Percentiles rank a stretch among this genome's conserved stretches.
Evolutionary conservation across 2,329 filamentous ascomycete genomes (phyloP).

Genomic region (Phialophora verrucosa): DNA sequence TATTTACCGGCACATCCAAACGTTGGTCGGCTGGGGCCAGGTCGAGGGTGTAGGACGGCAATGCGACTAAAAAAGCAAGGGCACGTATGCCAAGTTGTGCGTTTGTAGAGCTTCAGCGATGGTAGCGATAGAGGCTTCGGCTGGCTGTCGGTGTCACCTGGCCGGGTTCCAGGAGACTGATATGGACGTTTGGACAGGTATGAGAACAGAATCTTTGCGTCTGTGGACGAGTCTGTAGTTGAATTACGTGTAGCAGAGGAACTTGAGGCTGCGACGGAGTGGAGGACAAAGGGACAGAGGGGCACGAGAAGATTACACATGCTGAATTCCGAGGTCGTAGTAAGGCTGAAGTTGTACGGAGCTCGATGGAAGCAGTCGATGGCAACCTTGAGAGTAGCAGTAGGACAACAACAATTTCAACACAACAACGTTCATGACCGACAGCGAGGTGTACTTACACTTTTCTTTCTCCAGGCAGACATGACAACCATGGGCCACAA

Average conservation of each 20-base stretch:
- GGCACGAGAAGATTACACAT: constrained; percentile 31
- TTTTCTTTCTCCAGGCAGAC: constrained; percentile 4
- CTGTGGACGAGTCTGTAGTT: constrained; percentile 4
- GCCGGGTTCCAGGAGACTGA: constrained; percentile 6
- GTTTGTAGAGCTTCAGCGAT: constrained; percentile 28
- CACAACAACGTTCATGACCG: background rate
- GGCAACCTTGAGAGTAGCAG: background rate
- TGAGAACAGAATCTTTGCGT: constrained; percentile 29
- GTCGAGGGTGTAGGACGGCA: constrained; percentile 23
- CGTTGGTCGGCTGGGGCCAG: constrained; percentile 20
- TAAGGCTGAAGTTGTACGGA: constrained; percentile 14
- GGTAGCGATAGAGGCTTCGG: constrained; percentile 14
- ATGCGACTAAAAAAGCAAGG: constrained; percentile 27
- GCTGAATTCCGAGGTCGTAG: background rate
- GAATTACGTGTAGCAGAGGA: background rate
- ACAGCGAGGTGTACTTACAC: constrained; percentile 12
- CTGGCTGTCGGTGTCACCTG: constrained; percentile 6
- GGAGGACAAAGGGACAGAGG: constrained; percentile 28
- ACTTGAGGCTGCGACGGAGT: constrained; percentile 19
- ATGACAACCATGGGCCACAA: constrained; percentile 5
- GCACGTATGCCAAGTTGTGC: constrained; percentile 31
- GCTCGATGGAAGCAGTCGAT: background rate
- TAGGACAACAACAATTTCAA: background rate
- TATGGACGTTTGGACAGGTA: constrained; percentile 28
- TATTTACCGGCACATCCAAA: constrained; percentile 18